Base-by-base conservation (phyloP, 2,329 filamentous ascomycete genomes). In the Claviceps purpurea region DNA sequence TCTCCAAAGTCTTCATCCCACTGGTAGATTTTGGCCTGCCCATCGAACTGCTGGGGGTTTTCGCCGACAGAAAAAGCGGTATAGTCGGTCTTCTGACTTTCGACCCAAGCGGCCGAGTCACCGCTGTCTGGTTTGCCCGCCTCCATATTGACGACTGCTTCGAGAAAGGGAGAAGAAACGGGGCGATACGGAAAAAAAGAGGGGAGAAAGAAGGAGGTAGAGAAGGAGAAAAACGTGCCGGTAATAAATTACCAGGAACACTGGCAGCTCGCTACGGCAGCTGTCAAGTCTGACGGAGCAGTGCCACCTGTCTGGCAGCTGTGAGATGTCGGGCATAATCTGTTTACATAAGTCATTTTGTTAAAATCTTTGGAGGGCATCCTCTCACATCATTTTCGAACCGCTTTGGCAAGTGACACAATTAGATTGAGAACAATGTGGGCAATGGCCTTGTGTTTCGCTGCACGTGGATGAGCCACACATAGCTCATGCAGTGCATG, bases 1-100 rank as follows among this genome's bases (percentile, higher is more conserved):
- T 97, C 91, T 2, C 91, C 93, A 58, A 77, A 87, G 2, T 95
- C 88, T 11, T 89, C 89, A 18, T 82, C 76, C 85, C 87, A 97
- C 61, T 90, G 80, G 60, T 97, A 97, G 44, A 85, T 74, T 0
- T 64, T 69, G n/a, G 81, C 83, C 51, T 78, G 77, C 40, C 71
- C 66, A 14, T 74, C 77, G 69, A 74, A 81, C 2, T 64, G 60
- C 11, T 61, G 60, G 6, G 49, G 41, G 4, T 46, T 50, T 5
- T 60, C 54, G 3, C 49, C 53, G 4, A 55, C 42, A 1, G 54
- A 38, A 44, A 63, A 39, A 4, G 64, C 57, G 14, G 64, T 61
- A 61, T 82, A 82, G 59, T 81, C 70, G 58, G 75, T 73, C 0
- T 71, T 65, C 2, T 68, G 63, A 0, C 68, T 68, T 47, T 72